A percentile compares a stretch with the other conserved stretches of the same genome.
These are phyloP conservation scores for Penicillium fuscoglaucum DNA, from an alignment of 2,329 filamentous ascomycete genomes.

Conservation along the genomic window DNA sequence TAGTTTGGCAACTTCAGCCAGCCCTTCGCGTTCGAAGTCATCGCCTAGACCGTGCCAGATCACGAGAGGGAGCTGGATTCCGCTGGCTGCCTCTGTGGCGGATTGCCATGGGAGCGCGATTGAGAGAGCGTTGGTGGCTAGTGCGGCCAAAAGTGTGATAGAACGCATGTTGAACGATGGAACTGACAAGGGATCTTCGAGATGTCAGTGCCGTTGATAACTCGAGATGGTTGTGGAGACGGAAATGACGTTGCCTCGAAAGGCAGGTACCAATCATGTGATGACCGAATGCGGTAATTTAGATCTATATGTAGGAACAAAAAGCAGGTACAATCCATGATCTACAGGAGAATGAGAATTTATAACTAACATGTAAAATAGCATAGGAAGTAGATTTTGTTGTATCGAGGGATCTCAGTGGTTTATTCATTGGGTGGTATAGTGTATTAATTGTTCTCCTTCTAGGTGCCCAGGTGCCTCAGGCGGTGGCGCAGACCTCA, in stretches of 20 bases:
- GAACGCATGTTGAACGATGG: conserved; percentile 13
- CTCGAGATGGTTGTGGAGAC: conserved; percentile 3
- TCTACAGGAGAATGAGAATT: background rate
- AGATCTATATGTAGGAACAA: background rate
- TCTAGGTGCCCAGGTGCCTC: background rate
- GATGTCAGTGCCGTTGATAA: background rate
- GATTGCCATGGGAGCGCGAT: conserved; percentile 17
- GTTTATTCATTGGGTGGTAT: background rate
- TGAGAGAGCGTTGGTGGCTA: conserved; percentile 19
- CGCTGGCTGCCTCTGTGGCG: conserved; percentile 26
- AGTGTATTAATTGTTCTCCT: background rate
- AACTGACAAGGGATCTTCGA: background rate
- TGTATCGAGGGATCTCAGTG: background rate
- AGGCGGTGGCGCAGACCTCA: background rate
- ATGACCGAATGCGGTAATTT: conserved; percentile 2
- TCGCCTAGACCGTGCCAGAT: conserved; percentile 87
- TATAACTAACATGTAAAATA: background rate
- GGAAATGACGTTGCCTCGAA: conserved; percentile 6
- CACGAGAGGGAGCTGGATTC: conserved; percentile 72
- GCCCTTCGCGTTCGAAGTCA: conserved; percentile 70
- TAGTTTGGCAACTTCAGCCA: conserved; percentile 69
- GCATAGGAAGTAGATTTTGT: background rate
- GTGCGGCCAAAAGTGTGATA: conserved; percentile 19
- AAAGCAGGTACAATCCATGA: background rate
- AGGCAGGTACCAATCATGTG: conserved; percentile 16